Base-by-base conservation (phyloP, 805 yeast genomes). In the Saturnispora saitoi region DNA sequence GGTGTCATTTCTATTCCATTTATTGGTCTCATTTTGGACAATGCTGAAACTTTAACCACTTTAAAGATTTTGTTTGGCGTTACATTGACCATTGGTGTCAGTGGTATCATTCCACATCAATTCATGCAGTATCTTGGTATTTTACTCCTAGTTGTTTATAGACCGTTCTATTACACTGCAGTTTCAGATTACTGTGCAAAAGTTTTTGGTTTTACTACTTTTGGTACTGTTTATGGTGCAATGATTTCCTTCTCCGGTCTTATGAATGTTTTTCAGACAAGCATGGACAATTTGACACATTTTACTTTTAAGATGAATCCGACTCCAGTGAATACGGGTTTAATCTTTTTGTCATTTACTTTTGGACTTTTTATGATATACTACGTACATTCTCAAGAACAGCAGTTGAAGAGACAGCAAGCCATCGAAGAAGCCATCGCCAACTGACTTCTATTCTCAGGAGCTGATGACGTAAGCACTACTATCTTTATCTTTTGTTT, bases 91-190 rank as follows among this genome's bases (percentile, higher is more conserved):
- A 82, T 89, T 53, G 96, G 96, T 10, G 54, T 83, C 0, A 70
- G 78, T 57, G 96, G 96, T 0, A 65, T 87, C 29, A 56, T 85
- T 32, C 70, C 83, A 4, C 30, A 52, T 9, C 56, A 58, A 45
- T n/a, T 48, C 8, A 71, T 77, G 2, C 89, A 90, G 38, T 72
- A 84, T 42, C 40, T 76, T 1, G 95, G 95, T 3, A 84, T 90
- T 39, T 56, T 80, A 2, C 54, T 85, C 29, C 69, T 90, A 55
- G 97, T 88, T 10, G 70, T 86, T 1, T 89, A 86, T 66, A 75
- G 98, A 63, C 96, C 98, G 10, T 86, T 90, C 60, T 89, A 86
- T 61, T 91, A 90, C 66, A 90, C 98, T 1, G 86, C 95, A 1
- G 87, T 89, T 6, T 85, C 95, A 1, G 97, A 91, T 65, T 88